These are phyloP conservation scores for Lasiodiplodia citricola DNA, from an alignment of 2,329 filamentous ascomycete genomes.

Conservation along the genomic window DNA sequence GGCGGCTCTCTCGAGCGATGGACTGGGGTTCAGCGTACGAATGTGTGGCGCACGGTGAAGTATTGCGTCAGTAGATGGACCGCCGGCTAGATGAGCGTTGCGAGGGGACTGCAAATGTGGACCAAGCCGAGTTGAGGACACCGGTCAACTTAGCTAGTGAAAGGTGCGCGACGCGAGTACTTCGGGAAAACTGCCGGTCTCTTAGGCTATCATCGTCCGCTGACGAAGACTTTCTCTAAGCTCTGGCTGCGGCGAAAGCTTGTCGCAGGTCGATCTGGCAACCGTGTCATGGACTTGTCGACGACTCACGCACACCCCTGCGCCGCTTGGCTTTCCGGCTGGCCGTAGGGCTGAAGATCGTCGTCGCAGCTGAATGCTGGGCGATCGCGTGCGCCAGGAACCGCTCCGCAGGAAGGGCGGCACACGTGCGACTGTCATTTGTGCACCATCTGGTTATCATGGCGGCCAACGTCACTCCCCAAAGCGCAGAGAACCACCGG, in stretches of 20 bases:
- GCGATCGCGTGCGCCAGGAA: slow-evolving; percentile 16
- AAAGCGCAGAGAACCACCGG: neutral
- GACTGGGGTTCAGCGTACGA: neutral
- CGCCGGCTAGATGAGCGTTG: neutral
- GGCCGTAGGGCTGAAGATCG: slow-evolving; percentile 26
- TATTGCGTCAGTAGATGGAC: neutral
- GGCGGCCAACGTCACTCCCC: neutral
- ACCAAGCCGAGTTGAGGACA: neutral
- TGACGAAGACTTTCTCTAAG: slow-evolving; percentile 2
- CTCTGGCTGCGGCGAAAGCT: slow-evolving; percentile 12
- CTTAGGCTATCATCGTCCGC: slow-evolving; percentile 4
- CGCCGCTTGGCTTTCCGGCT: slow-evolving; percentile 23
- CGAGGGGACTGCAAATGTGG: neutral
- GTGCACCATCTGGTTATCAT: neutral
- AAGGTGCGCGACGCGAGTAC: neutral
- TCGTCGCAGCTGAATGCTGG: slow-evolving; percentile 19
- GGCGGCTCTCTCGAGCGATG: neutral
- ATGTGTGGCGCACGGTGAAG: neutral
- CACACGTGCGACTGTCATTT: neutral
- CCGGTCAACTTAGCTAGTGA: neutral
- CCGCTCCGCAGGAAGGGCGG: neutral
- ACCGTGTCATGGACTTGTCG: slow-evolving; percentile 26
- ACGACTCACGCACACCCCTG: slow-evolving; percentile 21
- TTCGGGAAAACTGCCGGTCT: neutral
- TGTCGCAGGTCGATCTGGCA: slow-evolving; percentile 22